Conservation (phyloP, 306 rosid species). For the Begonia loranthoides region DNA sequence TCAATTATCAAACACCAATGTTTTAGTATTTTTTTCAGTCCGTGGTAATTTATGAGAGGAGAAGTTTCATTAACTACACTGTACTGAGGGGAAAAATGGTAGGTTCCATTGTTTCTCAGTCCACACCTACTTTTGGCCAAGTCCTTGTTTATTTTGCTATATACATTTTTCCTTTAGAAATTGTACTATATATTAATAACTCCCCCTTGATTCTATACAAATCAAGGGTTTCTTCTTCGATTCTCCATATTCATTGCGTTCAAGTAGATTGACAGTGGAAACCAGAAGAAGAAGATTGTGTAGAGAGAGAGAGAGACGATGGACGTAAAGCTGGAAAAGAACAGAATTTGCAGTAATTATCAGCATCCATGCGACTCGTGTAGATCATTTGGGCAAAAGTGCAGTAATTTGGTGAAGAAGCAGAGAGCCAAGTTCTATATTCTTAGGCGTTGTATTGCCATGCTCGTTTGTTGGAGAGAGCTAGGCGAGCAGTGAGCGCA, state of each 20-base stretch:
- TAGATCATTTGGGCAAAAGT: slow-evolving; percentile 1
- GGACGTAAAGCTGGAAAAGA: background rate
- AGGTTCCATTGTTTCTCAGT: slow-evolving; percentile 1
- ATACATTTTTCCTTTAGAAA: too few species aligned
- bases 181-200: background rate
- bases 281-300: background rate
- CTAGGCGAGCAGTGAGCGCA: slow-evolving; percentile 7
- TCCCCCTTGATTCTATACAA: background rate
- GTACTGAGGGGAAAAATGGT: background rate
- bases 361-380: background rate
- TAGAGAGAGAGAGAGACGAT: background rate
- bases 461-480: slow-evolving; percentile 14
- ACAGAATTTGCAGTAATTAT: background rate
- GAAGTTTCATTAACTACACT: too few species aligned
- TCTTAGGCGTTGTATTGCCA: slow-evolving; percentile 15
- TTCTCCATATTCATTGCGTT: background rate
- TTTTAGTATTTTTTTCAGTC: too few species aligned
- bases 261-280: too few species aligned
- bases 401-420: slow-evolving; percentile 13
- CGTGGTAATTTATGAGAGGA: too few species aligned
- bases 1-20: too few species aligned
- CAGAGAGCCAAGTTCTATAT: slow-evolving; percentile 16
- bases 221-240: background rate
- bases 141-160: too few species aligned
- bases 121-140: background rate